A percentile compares a stretch with the other conserved stretches of the same genome.
phyloP scores from a whole-genome alignment of 2,329 filamentous ascomycete genomes.

The Pseudopyrenochaeta lycopersici region DNA sequence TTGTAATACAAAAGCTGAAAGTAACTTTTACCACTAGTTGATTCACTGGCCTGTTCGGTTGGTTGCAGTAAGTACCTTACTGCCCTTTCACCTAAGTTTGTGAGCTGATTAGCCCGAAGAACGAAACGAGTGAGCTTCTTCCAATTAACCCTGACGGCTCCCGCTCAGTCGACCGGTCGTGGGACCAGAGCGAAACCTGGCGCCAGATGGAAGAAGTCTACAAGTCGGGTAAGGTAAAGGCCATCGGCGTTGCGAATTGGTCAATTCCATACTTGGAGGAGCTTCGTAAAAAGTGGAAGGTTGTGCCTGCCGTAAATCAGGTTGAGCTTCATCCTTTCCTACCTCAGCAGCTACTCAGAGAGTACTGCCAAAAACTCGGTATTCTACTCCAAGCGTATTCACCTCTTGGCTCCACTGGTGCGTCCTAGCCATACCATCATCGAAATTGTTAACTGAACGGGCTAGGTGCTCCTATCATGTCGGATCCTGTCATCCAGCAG shows the following conservation, averaged over 20 bases:
- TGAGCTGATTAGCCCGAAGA: too few relatives aligned
- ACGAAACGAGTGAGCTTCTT: too few relatives aligned
- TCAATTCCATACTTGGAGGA: constrained; percentile 53
- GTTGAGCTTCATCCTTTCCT: constrained; percentile 21
- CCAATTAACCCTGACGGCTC: too few relatives aligned
- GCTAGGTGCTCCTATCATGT: too few relatives aligned
- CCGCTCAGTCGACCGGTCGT: too few relatives aligned
- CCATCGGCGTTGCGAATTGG: constrained; percentile 29
- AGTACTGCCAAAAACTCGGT: constrained; percentile 10
- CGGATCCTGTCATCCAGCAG: too few relatives aligned
- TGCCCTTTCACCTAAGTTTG: not conserved
- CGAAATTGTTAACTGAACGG: too few relatives aligned
- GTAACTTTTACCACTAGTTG: too few relatives aligned
- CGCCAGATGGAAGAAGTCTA: constrained; percentile 43
- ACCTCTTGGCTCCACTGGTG: constrained; percentile 15
- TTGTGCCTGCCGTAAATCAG: constrained; percentile 27
- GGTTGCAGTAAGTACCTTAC: not conserved
- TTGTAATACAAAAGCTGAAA: too few relatives aligned
- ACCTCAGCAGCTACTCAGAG: constrained; percentile 12
- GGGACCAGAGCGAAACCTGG: constrained; percentile 15
- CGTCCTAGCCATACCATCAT: too few relatives aligned
- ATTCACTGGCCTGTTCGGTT: too few relatives aligned
- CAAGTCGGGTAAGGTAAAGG: constrained; percentile 35
- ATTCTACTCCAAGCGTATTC: constrained; percentile 20
- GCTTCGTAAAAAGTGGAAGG: constrained; percentile 53